Conservation (phyloP, 2,329 filamentous ascomycete species). For the Knufia petricola region DNA sequence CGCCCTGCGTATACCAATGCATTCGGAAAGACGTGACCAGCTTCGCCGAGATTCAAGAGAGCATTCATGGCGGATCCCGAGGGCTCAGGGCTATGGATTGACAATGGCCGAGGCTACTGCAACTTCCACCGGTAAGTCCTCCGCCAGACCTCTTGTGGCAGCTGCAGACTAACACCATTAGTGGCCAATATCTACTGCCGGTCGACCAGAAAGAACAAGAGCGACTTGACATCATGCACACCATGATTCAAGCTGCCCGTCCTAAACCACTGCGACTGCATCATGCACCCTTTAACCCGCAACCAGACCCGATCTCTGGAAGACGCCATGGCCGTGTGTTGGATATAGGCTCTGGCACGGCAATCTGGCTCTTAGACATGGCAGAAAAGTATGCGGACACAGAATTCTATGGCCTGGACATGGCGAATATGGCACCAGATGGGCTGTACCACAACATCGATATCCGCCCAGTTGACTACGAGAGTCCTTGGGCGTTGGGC, state of each 20-base stretch:
- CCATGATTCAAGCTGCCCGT: conserved; percentile 60
- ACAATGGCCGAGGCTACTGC: conserved; percentile 18
- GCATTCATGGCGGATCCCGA: conserved; percentile 3
- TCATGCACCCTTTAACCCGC: conserved; percentile 29
- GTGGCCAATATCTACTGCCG: conserved; percentile 63
- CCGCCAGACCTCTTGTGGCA: not conserved
- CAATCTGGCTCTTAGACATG: conserved; percentile 85
- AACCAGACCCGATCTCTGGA: conserved; percentile 3
- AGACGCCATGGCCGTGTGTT: conserved; percentile 40
- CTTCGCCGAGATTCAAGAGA: not conserved
- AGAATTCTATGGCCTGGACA: conserved; percentile 52
- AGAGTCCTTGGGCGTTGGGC: conserved; percentile 60
- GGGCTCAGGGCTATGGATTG: not conserved
- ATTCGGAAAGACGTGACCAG: not conserved
- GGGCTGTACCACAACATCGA: conserved; percentile 63
- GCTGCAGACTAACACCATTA: conserved; percentile 9
- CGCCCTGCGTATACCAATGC: not conserved
- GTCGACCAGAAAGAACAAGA: conserved; percentile 70
- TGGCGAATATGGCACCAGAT: conserved; percentile 48
- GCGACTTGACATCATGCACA: conserved; percentile 73
- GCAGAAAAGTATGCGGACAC: conserved; percentile 56
- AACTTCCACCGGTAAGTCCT: conserved; percentile 15
- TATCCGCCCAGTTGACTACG: conserved; percentile 67
- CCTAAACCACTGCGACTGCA: conserved; percentile 33
- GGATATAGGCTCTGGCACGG: conserved; percentile 73